These are phyloP conservation scores for Boletus speciosus DNA, from an alignment of 768 basidiomycete genomes.

Conservation along the genomic window DNA sequence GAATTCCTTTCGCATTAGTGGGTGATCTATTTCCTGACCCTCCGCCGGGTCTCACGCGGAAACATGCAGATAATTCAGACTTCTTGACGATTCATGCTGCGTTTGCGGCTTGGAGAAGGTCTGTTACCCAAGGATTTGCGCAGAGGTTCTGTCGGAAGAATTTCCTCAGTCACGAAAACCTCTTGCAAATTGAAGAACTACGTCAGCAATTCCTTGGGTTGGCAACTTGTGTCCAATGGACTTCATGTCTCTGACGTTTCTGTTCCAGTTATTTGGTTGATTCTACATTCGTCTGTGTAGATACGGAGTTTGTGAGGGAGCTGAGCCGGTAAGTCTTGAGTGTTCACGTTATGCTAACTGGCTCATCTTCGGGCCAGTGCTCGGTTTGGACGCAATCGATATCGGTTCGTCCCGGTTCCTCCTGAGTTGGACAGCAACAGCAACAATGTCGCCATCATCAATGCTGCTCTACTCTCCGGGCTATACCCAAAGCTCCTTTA, in stretches of 20 bases:
- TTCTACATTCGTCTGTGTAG: slow-evolving; percentile 75
- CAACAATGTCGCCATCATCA: slow-evolving; percentile 59
- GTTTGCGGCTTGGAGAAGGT: slow-evolving; percentile 82
- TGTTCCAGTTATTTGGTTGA: slow-evolving; percentile 76
- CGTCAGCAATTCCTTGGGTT: slow-evolving; percentile 85
- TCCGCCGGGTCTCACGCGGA: neutral
- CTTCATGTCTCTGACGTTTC: slow-evolving; percentile 1
- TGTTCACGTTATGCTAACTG: neutral
- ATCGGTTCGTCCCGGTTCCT: slow-evolving; percentile 76
- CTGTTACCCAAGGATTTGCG: slow-evolving; percentile 55
- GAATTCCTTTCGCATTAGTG: slow-evolving; percentile 70
- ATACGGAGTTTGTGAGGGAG: slow-evolving; percentile 60
- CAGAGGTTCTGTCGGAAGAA: slow-evolving; percentile 77
- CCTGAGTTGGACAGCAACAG: slow-evolving; percentile 67
- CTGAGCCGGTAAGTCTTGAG: slow-evolving; percentile 52
- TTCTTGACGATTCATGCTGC: slow-evolving; percentile 92
- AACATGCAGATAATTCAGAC: slow-evolving; percentile 77
- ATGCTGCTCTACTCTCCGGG: slow-evolving; percentile 81
- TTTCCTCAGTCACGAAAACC: slow-evolving; percentile 86
- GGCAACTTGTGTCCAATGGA: slow-evolving; percentile 8
- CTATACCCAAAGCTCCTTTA: slow-evolving; percentile 88
- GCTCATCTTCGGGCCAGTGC: slow-evolving; percentile 43
- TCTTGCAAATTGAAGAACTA: slow-evolving; percentile 95
- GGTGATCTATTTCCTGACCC: slow-evolving; percentile 19
- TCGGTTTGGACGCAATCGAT: slow-evolving; percentile 69